Percentiles rank a stretch among this genome's conserved stretches.
phyloP scores from a whole-genome alignment of 345 rosid species.

The Euphorbia lathyris region DNA sequence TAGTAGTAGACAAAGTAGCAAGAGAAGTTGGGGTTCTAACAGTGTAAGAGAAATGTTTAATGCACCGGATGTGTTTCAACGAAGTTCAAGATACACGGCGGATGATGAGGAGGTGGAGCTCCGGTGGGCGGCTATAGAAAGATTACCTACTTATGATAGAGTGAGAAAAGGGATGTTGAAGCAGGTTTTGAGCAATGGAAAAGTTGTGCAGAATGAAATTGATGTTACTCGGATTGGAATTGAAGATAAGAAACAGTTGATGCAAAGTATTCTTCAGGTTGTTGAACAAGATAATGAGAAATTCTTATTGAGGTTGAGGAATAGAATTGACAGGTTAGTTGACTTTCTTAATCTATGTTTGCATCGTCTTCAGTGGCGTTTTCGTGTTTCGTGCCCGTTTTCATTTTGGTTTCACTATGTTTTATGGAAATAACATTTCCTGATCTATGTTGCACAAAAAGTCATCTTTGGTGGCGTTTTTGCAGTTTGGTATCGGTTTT shows the following conservation, averaged over 20 bases:
- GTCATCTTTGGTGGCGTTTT: too few relatives aligned
- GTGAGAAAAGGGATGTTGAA: background rate
- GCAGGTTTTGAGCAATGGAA: background rate
- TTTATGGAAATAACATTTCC: too few relatives aligned
- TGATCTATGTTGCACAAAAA: too few relatives aligned
- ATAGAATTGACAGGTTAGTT: background rate
- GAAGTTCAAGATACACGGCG: conserved; percentile 38
- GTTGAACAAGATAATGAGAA: conserved; percentile 2
- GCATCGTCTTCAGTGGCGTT: too few relatives aligned
- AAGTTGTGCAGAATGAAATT: conserved; percentile 45
- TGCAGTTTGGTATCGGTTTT: too few relatives aligned
- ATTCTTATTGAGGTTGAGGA: background rate
- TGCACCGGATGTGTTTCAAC: conserved; percentile 20
- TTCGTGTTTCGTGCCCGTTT: too few relatives aligned
- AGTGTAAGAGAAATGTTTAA: conserved; percentile 6
- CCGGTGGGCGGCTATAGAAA: conserved; percentile 89
- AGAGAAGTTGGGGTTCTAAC: conserved; percentile 1
- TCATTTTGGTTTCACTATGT: too few relatives aligned
- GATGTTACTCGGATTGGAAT: conserved; percentile 52
- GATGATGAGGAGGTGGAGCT: conserved; percentile 76
- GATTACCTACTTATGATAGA: conserved; percentile 14
- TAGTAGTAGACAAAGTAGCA: background rate
- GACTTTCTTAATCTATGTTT: too few relatives aligned
- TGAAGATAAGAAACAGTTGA: conserved; percentile 60
- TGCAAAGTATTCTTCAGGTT: conserved; percentile 46